Base-by-base conservation (phyloP, 305 asterid species). In the Galium porrigens region DNA sequence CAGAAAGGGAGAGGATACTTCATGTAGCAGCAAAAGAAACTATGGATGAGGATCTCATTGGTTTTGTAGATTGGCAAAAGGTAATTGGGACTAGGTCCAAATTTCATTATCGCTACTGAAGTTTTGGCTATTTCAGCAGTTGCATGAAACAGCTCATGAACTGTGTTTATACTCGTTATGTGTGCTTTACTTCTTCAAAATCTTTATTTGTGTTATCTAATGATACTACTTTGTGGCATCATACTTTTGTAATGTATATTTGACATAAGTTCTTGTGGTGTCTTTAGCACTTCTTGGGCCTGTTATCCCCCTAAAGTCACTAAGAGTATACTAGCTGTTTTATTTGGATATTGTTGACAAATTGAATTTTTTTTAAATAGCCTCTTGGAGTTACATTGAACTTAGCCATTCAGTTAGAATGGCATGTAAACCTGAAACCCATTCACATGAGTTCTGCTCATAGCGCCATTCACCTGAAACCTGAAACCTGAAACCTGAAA, bases 51-150 rank as follows among this genome's bases (percentile, higher is more conserved):
- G 90, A 94, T 55, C 86, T 94, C 67, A 77, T 87, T 72, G 89
- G 84, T 72, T 83, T 79, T 72, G 96, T 89, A 27, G 92, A 94
- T 64, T 94, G 99, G 99, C 76, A 75, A 81, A 89, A 84, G 99
- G 99, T 94, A 67, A 46, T 17, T 22, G 37, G 42, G 68, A 39
- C 18, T 65, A 18, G 41, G 30, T 39, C 44, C 44, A 8, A 14
- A 5, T 58, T 29, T 25, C 17, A 29, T 66, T 65, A 37, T 59
- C 18, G 14, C 49, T 15, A 52, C 10, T 6, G 55, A 34, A 18
- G 39, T 34, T 36, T 58, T 49, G 12, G 8, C 17, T 60, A 3
- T 54, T 39, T 10, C 22, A 15, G n/a, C 56, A 41, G 49, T 42
- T 17, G 0, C 63, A 52, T 60, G 32, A 34, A 56, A 12, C 18